These are phyloP conservation scores for Wallacemonas sp. DNA, from an alignment of 208 protist species.

Conservation along the genomic window DNA sequence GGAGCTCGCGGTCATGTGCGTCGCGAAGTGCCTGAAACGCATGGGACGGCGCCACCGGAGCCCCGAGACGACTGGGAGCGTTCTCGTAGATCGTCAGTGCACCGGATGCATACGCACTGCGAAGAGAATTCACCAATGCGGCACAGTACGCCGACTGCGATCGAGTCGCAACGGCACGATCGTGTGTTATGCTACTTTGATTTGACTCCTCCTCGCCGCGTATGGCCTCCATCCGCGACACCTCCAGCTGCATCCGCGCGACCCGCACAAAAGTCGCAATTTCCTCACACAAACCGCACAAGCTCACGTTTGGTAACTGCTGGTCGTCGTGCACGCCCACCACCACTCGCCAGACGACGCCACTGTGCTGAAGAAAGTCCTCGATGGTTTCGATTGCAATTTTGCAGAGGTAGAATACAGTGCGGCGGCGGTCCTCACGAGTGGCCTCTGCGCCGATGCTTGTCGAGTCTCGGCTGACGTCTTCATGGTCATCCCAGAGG, in stretches of 20 bases:
- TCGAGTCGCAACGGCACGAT: not conserved
- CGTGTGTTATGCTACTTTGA: not conserved
- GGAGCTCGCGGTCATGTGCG: not conserved
- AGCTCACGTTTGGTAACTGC: conserved; percentile 4
- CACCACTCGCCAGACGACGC: conserved; percentile 76
- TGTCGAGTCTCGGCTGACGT: conserved; percentile 5
- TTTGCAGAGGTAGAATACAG: conserved; percentile 80
- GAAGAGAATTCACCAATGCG: not conserved
- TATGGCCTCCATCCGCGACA: conserved; percentile 27
- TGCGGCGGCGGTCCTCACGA: conserved; percentile 30
- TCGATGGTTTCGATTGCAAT: conserved; percentile 85
- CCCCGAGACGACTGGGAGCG: not conserved
- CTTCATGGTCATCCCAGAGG: conserved; percentile 48
- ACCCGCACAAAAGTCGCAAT: conserved; percentile 45
- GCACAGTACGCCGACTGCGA: not conserved
- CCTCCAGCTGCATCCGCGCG: conserved; percentile 43
- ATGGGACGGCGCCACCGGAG: not conserved
- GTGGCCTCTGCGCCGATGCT: not conserved
- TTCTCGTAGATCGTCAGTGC: not conserved
- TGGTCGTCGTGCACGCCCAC: conserved; percentile 54
- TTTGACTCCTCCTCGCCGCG: not conserved
- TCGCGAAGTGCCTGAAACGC: not conserved
- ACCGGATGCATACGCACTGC: not conserved
- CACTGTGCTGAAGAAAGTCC: conserved; percentile 86
- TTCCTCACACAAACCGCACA: conserved; percentile 31